phyloP scores from a whole-genome alignment of 169 alveolate genomes.

The Cryptosporidium canis region DNA sequence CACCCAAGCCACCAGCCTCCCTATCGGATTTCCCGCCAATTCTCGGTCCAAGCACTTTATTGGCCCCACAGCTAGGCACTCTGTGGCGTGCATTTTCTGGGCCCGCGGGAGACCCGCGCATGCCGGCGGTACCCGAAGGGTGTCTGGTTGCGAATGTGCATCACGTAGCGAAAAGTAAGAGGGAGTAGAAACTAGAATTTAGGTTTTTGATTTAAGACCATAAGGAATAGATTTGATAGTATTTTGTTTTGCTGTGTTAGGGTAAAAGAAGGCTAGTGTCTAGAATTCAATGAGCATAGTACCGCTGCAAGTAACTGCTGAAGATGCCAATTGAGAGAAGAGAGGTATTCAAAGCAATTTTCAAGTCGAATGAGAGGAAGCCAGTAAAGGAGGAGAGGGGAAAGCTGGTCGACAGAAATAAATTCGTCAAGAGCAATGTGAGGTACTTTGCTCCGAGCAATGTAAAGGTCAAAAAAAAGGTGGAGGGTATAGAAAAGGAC shows the following conservation, averaged over 20 bases:
- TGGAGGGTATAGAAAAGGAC: neutral
- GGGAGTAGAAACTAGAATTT: neutral
- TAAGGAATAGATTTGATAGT: neutral
- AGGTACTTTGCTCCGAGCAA: conserved; percentile 31
- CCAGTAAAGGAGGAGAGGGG: conserved; percentile 41
- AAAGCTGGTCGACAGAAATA: neutral
- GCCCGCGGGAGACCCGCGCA: no score
- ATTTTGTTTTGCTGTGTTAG: neutral
- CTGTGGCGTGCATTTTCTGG: no score
- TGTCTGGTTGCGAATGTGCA: neutral
- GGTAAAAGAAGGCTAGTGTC: no score
- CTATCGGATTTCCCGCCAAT: neutral
- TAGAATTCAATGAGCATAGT: no score
- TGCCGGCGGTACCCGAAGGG: neutral
- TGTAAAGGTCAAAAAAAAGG: neutral
- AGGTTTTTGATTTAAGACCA: neutral
- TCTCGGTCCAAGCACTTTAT: no score
- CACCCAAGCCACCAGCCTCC: neutral
- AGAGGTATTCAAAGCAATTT: conserved; percentile 55
- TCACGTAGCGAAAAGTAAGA: neutral
- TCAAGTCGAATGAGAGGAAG: conserved; percentile 41
- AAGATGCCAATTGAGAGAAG: conserved; percentile 64
- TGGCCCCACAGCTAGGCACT: no score
- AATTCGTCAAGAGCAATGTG: conserved; percentile 23
- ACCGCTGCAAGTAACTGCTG: no score